These are phyloP conservation scores for Penicillium crystallinum DNA, from an alignment of 495 filamentous ascomycete genomes.

Conservation along the genomic window DNA sequence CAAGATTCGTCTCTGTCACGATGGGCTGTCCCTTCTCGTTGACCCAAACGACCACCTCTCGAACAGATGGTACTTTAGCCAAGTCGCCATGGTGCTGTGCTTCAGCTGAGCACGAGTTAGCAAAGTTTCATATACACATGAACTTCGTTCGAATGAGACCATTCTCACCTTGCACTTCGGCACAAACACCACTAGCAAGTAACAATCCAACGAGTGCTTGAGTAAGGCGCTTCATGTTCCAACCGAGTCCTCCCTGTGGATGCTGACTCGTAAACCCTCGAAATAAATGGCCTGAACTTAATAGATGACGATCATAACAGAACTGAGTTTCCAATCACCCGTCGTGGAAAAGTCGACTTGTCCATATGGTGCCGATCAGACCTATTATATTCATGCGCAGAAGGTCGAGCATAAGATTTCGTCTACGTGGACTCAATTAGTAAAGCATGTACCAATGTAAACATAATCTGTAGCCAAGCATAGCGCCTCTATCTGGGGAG, in stretches of 20 bases:
- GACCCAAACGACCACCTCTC: slow-evolving; percentile 59
- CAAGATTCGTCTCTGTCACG: slow-evolving; percentile 16
- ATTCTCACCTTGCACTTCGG: slow-evolving; percentile 13
- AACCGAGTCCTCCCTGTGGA: background rate
- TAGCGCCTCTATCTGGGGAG: slow-evolving; percentile 11
- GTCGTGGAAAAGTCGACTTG: background rate
- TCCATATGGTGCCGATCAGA: slow-evolving; percentile 19
- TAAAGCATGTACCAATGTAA: slow-evolving; percentile 3
- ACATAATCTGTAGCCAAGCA: slow-evolving; percentile 14
- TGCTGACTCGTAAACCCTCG: background rate
- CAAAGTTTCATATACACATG: background rate
- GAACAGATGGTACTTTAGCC: slow-evolving; percentile 19
- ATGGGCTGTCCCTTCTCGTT: slow-evolving; percentile 56
- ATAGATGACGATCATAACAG: slow-evolving; percentile 11
- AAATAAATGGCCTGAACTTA: slow-evolving; percentile 7
- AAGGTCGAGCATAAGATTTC: background rate
- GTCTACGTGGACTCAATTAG: background rate
- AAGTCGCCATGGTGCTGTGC: background rate
- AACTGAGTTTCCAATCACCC: slow-evolving; percentile 7
- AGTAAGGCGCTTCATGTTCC: slow-evolving; percentile 19
- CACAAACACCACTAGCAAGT: slow-evolving; percentile 12
- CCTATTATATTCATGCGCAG: slow-evolving; percentile 17
- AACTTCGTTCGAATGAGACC: background rate
- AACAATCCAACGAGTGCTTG: slow-evolving; percentile 11
- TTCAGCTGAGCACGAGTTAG: slow-evolving; percentile 6